Evolutionary conservation across 768 basidiomycete genomes (phyloP), one percentile per base, ranked within the genome.

Genomic region (Rossbeevera mucosa): DNA sequence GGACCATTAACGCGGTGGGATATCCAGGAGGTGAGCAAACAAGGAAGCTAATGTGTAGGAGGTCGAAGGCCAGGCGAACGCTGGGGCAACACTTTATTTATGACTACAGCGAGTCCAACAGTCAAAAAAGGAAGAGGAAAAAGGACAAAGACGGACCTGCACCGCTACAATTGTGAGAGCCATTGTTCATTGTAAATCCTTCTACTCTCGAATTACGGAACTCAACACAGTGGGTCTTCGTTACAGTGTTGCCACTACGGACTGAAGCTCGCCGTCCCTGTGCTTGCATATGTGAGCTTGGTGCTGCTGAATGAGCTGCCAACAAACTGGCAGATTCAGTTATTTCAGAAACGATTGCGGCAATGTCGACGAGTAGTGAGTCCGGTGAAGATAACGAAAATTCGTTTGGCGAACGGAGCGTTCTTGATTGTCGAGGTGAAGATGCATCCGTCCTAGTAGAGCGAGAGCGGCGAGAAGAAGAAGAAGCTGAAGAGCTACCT

Each of bases 161-260:
- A 8, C 60, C 60, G 28, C 47, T 14, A 7, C 53, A 53, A 1
- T 48, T 20, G 16, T 1, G 11, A 18, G 48, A 51, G 11, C 47
- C 47, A 29, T 41, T 50, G 30, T 61, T 55, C 42, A 61, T 4
- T 11, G 59, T 61, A 18, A 50, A 0, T 16, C 56, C 60, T 0
- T 51, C 43, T 4, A 36, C 51, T 3, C 2, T 48, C 1, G 56
- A 53, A 22, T 4, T 14, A 0, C 0, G 36, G 12, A 61, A 12
- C 0, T 47, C 46, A 22, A 58, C 1, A 22, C 50, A 55, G n/a
- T 58, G 49, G 8, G 11, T 13, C 50, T 21, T 58, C 7, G 4
- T 26, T n/a, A 42, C 43, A 16, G 5, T n/a, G 14, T 14, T 31
- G 4, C 5, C 28, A 22, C 8, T 20, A 18, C 3, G 2, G 7